Evolutionary conservation across 495 filamentous ascomycete genomes (phyloP).

Genomic region (Echria macrotheca): DNA sequence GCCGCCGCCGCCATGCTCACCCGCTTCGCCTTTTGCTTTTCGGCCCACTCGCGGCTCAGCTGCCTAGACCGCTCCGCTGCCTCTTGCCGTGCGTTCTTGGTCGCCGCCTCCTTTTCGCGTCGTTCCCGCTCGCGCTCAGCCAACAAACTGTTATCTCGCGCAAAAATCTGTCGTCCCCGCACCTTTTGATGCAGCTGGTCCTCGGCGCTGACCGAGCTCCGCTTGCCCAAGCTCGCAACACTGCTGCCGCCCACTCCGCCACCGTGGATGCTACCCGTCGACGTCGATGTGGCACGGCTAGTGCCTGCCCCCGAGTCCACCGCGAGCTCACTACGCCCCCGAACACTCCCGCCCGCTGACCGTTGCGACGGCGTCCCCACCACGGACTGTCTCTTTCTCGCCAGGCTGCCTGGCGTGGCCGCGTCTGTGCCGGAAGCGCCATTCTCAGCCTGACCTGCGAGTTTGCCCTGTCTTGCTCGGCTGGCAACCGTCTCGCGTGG

Average conservation of each 20-base stretch:
- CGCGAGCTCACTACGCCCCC: slow-evolving; percentile 16
- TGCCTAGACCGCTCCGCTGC: slow-evolving; percentile 62
- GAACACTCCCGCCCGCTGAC: neutral
- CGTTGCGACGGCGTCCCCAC: slow-evolving; percentile 3
- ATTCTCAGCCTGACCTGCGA: slow-evolving; percentile 10
- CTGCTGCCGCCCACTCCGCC: slow-evolving; percentile 8
- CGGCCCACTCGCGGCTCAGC: slow-evolving; percentile 64
- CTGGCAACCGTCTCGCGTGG: slow-evolving; percentile 54
- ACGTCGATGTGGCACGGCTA: slow-evolving; percentile 32
- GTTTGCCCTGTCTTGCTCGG: slow-evolving; percentile 49
- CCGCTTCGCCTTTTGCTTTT: slow-evolving; percentile 51
- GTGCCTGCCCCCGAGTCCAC: slow-evolving; percentile 14
- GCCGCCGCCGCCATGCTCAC: neutral
- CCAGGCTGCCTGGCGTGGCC: slow-evolving; percentile 7
- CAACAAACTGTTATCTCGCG: slow-evolving; percentile 46
- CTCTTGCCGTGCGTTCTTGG: slow-evolving; percentile 52
- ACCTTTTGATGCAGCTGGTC: slow-evolving; percentile 46
- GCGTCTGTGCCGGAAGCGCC: slow-evolving; percentile 6
- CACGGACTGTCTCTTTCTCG: slow-evolving; percentile 18
- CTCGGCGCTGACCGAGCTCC: slow-evolving; percentile 42
- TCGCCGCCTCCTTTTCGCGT: slow-evolving; percentile 51
- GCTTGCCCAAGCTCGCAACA: slow-evolving; percentile 22
- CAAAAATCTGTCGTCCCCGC: slow-evolving; percentile 58
- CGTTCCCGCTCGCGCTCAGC: slow-evolving; percentile 48
- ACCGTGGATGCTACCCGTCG: slow-evolving; percentile 31